Conservation (phyloP, 257 asterid species). For the Marsdenia floribunda region DNA sequence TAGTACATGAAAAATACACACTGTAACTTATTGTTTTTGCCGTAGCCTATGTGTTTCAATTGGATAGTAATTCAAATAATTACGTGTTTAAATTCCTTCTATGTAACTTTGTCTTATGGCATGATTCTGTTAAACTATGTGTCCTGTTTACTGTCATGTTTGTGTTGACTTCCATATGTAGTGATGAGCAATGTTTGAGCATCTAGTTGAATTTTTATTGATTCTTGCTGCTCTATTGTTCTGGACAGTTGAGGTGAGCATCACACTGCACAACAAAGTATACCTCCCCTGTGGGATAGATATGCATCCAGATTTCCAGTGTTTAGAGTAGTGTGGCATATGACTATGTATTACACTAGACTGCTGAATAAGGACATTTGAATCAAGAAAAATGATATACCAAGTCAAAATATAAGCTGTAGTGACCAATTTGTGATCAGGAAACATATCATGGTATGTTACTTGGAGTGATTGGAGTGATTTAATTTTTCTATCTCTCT, state of each 20-base stretch:
- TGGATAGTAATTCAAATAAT: not conserved
- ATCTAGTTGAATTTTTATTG: not conserved
- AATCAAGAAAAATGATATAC: not conserved
- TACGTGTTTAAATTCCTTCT: not conserved
- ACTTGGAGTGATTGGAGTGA: not conserved
- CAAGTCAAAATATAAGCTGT: not conserved
- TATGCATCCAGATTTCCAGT: not conserved
- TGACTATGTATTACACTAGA: too few species aligned
- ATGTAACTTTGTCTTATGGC: not conserved
- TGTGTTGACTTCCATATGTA: not conserved
- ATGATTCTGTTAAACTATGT: too few species aligned
- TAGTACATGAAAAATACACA: too few species aligned
- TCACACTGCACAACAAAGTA: not conserved
- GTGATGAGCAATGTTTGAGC: not conserved
- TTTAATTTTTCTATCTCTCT: not conserved
- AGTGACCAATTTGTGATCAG: not conserved
- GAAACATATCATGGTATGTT: not conserved
- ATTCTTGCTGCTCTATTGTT: not conserved
- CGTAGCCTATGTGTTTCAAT: not conserved
- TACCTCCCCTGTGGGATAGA: too few species aligned
- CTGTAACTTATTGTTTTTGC: too few species aligned
- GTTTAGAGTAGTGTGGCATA: not conserved
- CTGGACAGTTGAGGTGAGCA: not conserved
- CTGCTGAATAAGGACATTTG: not conserved
- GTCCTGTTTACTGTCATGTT: not conserved